These are phyloP conservation scores for Komagataella kurtzmanii DNA, from an alignment of 805 yeast genomes.

Conservation along the genomic window DNA sequence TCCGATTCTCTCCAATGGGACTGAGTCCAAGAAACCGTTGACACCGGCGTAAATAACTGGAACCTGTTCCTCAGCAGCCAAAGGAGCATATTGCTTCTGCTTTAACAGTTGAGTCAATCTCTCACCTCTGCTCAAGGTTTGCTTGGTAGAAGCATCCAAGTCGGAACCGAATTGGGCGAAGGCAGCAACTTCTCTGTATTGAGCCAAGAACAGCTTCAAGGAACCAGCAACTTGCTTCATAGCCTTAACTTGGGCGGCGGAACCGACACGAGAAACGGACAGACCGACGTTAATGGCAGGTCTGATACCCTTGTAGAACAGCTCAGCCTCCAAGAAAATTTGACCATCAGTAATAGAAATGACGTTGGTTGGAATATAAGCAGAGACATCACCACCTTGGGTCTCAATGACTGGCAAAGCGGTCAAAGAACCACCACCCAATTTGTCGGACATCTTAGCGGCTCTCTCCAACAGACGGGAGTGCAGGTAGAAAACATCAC, in stretches of 20 bases:
- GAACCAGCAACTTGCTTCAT: constrained; percentile 99
- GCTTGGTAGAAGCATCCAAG: constrained; percentile 98
- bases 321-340: constrained; percentile 98
- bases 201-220: constrained; percentile 98
- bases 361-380: constrained; percentile 95
- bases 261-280: constrained; percentile 99
- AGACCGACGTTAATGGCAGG: constrained; percentile 99
- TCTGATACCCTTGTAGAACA: constrained; percentile 99
- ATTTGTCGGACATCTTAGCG: constrained; percentile 84
- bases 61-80: constrained; percentile 98
- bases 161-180: constrained; percentile 99
- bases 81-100: constrained; percentile 95
- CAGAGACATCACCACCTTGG: constrained; percentile 98
- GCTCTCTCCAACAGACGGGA: constrained; percentile 94
- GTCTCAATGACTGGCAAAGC: constrained; percentile 96
- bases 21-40: constrained; percentile 90
- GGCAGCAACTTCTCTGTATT: constrained; percentile 99
- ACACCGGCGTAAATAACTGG: constrained; percentile 99
- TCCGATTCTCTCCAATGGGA: constrained; percentile 76
- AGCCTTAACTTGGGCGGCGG: constrained; percentile 99
- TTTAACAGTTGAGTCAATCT: constrained; percentile 97
- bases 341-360: constrained; percentile 97
- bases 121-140: constrained; percentile 99
- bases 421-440: constrained; percentile 91
- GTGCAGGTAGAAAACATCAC: constrained; percentile 94